phyloP scores from a whole-genome alignment of 75 land plant species.

The Pseudotsuga menziesii region DNA sequence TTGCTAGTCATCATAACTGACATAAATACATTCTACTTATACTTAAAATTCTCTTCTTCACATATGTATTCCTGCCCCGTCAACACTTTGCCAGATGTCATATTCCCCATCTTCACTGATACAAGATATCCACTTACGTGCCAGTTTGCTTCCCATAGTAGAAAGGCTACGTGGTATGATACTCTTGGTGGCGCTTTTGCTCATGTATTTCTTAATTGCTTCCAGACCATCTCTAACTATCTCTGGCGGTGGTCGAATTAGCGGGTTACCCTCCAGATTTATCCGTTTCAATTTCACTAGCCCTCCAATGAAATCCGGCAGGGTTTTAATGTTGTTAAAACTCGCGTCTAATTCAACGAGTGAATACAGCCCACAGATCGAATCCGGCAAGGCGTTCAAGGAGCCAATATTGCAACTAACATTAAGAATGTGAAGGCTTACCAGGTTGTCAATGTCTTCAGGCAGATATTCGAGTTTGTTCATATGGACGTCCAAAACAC shows the following conservation, averaged over 20 bases:
- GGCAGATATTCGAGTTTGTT: conserved; percentile 75
- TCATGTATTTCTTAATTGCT: conserved; percentile 50
- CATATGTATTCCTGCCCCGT: too few relatives aligned
- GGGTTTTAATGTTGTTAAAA: conserved; percentile 50
- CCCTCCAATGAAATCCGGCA: conserved; percentile 69
- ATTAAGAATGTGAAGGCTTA: conserved; percentile 52
- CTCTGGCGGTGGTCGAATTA: conserved; percentile 58
- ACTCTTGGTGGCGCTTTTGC: neutral
- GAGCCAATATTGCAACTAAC: conserved; percentile 63
- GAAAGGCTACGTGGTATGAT: too few relatives aligned
- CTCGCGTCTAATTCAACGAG: conserved; percentile 52
- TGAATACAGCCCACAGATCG: conserved; percentile 57
- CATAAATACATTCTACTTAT: too few relatives aligned
- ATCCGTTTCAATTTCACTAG: conserved; percentile 51
- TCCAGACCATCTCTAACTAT: conserved; percentile 50
- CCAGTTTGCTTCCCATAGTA: too few relatives aligned
- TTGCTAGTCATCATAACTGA: too few relatives aligned
- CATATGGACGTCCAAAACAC: conserved; percentile 63
- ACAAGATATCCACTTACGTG: too few relatives aligned
- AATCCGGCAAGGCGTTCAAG: conserved; percentile 52
- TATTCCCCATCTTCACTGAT: too few relatives aligned
- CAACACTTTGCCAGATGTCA: too few relatives aligned
- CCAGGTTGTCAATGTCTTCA: conserved; percentile 65
- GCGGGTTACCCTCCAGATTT: conserved; percentile 71
- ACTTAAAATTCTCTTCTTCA: too few relatives aligned